Conservation (phyloP, 106 monocot genomes). For the Iris macrosiphon region DNA sequence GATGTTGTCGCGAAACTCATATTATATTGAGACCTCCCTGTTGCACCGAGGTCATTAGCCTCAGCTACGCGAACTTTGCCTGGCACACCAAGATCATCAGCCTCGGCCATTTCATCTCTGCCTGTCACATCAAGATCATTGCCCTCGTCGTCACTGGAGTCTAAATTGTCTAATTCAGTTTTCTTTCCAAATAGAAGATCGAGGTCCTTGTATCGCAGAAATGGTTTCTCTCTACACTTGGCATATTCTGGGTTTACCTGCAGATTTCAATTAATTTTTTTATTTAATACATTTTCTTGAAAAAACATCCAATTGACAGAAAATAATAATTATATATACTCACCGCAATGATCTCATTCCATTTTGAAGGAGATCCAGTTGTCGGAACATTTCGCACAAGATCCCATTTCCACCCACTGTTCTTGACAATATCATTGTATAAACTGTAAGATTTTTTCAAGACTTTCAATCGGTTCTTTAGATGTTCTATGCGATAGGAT, state of each 20-base stretch:
- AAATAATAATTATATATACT: neutral
- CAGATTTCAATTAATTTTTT: neutral
- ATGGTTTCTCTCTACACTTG: conserved; percentile 16
- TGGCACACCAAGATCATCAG: too few species aligned
- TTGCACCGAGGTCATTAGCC: too few species aligned
- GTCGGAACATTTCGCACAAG: conserved; percentile 6
- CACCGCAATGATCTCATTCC: conserved; percentile 16
- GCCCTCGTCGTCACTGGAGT: conserved; percentile 14
- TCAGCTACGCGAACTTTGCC: too few species aligned
- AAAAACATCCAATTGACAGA: neutral
- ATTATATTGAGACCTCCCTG: too few species aligned
- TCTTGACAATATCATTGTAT: conserved; percentile 6
- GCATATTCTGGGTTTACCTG: conserved; percentile 22
- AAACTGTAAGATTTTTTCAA: conserved; percentile 4
- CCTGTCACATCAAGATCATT: neutral
- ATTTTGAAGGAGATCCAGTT: conserved; percentile 8
- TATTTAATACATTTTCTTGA: neutral
- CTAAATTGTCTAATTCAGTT: neutral
- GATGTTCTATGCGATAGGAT: conserved; percentile 5
- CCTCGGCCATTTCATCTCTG: too few species aligned
- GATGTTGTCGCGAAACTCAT: too few species aligned
- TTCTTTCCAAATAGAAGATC: conserved; percentile 13
- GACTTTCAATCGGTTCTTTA: conserved; percentile 19
- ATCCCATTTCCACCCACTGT: conserved; percentile 22
- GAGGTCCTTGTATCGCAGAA: conserved; percentile 11